Conservation (phyloP, 768 basidiomycete genomes). For the Russula ochroleuca region DNA sequence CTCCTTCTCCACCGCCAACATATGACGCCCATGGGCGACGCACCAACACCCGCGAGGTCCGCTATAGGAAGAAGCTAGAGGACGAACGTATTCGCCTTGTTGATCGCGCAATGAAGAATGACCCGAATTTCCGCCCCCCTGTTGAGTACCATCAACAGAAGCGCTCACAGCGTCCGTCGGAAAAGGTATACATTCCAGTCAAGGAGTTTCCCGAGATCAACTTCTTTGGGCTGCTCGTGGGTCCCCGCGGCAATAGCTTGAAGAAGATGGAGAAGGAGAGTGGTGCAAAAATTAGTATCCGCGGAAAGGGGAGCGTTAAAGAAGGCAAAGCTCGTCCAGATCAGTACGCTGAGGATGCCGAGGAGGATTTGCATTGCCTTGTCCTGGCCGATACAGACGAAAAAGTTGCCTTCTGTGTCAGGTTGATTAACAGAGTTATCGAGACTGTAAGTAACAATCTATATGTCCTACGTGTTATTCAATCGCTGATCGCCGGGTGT, state of each 20-base stretch:
- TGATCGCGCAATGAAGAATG: conserved; percentile 94
- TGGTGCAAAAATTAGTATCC: conserved; percentile 97
- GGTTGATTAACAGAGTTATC: conserved; percentile 94
- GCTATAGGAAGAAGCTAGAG: conserved; percentile 93
- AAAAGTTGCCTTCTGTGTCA: conserved; percentile 87
- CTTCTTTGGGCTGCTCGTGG: conserved; percentile 97
- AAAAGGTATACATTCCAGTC: conserved; percentile 99
- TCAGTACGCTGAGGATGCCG: conserved; percentile 92
- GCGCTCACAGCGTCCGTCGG: conserved; percentile 86
- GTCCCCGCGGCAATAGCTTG: conserved; percentile 96
- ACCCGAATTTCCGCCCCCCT: conserved; percentile 96
- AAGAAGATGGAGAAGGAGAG: conserved; percentile 99
- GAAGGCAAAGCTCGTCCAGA: conserved; percentile 97
- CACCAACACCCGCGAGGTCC: conserved; percentile 97
- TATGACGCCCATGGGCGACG: conserved; percentile 97
- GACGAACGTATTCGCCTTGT: conserved; percentile 90
- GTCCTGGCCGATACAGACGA: conserved; percentile 90
- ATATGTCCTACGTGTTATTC: neutral
- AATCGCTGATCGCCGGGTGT: conserved; percentile 11
- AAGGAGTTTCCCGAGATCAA: conserved; percentile 99
- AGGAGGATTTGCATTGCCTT: conserved; percentile 98
- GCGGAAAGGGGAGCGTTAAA: conserved; percentile 98
- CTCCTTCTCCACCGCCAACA: conserved; percentile 93
- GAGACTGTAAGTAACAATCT: conserved; percentile 71
- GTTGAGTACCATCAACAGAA: conserved; percentile 96